Evolutionary conservation across 2,329 filamentous ascomycete species (phyloP), one percentile per base, ranked within the genome.

Genomic region (Apiospora rasikravindrae): DNA sequence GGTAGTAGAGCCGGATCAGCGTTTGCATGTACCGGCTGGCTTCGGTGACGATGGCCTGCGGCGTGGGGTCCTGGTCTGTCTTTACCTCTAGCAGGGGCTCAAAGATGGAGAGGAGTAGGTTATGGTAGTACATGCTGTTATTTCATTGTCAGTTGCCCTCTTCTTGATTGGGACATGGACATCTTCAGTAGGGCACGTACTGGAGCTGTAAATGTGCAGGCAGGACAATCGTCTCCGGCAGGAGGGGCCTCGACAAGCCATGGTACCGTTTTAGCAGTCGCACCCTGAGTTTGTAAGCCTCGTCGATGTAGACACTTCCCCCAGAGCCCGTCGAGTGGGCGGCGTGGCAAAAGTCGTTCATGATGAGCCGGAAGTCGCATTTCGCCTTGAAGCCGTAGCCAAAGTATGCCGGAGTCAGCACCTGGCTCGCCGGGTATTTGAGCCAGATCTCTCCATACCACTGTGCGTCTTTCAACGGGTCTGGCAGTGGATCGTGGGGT

Each of bases 391-490:
- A 77, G 2, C 76, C 49, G 47, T 74, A 69, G 2, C 77, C 79
- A 69, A 79, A 76, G 70, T 78, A 71, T 1, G 74, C 73, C 1
- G 79, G 77, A n/a, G 75, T 71, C 8, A 76, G 72, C 10, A 72
- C 71, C 37, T 75, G 71, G 67, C 74, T 76, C 19, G 74, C 40
- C 8, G 80, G 79, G 67, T 81, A 81, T 37, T 69, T 76, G 24
- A 81, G 68, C 77, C 78, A 80, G 4, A 77, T 74, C 73, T 82
- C 80, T 22, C 79, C 78, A 70, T 80, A 81, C 74, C 76, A 81
- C 22, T 77, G 37, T 0, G 77, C 73, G 53, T 80, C 70, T 16
- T 75, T n/a, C 3, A 69, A 19, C 1, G 80, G 80, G 69, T 81
- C 77, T 0, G 80, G 80, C 0, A 81, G 69, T 4, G 76, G 73